These are phyloP conservation scores for Trametes hirsuta DNA, from an alignment of 1,284 basidiomycete genomes.

Conservation along the genomic window DNA sequence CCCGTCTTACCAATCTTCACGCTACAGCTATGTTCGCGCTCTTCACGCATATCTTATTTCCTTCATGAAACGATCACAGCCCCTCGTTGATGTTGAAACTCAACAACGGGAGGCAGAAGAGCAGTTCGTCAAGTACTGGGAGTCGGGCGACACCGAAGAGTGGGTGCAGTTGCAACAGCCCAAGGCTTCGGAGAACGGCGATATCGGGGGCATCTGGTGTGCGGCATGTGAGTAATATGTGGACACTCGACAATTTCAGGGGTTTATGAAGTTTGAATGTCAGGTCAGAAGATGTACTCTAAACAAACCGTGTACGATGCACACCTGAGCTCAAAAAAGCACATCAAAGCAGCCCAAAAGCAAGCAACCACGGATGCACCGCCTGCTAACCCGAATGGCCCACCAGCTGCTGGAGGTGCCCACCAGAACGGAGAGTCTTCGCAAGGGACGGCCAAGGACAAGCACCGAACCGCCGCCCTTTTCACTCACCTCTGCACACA, in stretches of 20 bases:
- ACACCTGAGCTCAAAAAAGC: conserved; percentile 93
- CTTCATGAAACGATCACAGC: conserved; percentile 87
- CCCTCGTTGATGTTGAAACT: conserved; percentile 80
- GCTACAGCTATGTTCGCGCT: conserved; percentile 76
- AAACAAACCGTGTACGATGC: conserved; percentile 99
- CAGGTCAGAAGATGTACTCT: conserved; percentile 91
- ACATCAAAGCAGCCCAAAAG: conserved; percentile 86
- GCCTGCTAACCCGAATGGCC: conserved; percentile 65
- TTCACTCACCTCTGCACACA: conserved; percentile 73
- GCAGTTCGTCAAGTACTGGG: conserved; percentile 85
- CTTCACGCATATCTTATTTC: conserved; percentile 86
- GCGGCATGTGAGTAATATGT: conserved; percentile 75
- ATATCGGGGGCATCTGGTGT: conserved; percentile 84
- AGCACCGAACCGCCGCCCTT: conserved; percentile 71
- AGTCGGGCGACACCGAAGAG: conserved; percentile 68
- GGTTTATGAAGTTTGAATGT: background rate
- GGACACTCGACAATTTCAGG: background rate
- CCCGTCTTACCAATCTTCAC: background rate
- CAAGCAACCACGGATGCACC: conserved; percentile 57
- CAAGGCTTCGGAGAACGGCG: conserved; percentile 44
- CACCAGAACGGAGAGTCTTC: conserved; percentile 29
- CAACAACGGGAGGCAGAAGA: conserved; percentile 66
- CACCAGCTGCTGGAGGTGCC: conserved; percentile 36
- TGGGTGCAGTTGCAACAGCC: conserved; percentile 68
- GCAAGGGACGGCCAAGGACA: conserved; percentile 53